Evolutionary conservation across 441 rosid species (phyloP).

Genomic region (Pelargonium fulgidum): DNA sequence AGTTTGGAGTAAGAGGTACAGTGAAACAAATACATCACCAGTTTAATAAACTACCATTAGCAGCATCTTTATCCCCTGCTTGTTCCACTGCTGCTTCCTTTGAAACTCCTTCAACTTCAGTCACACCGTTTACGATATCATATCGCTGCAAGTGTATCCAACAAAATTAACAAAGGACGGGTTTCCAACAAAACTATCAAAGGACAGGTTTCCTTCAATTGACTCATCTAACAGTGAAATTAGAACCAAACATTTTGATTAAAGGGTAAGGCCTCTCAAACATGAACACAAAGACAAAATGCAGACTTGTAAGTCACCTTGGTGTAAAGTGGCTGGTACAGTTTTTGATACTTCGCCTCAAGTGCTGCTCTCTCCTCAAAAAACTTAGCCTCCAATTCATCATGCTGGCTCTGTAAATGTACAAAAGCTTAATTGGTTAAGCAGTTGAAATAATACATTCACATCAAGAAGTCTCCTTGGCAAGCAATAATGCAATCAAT

Average conservation of each 20-base stretch:
- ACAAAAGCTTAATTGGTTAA: not conserved
- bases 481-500: not conserved
- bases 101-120: conserved; percentile 49
- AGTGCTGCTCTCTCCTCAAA: conserved; percentile 86
- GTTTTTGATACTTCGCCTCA: conserved; percentile 77
- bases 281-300: too few relatives aligned
- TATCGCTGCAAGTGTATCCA: conserved; percentile 49
- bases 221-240: too few relatives aligned
- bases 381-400: conserved; percentile 77
- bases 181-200: not conserved
- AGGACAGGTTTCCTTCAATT: too few relatives aligned
- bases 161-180: too few relatives aligned
- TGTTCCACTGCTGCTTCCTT: conserved; percentile 38
- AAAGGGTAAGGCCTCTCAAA: too few relatives aligned
- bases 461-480: not conserved
- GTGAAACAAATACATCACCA: not conserved
- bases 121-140: conserved; percentile 69
- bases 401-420: conserved; percentile 58
- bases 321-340: conserved; percentile 67
- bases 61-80: conserved; percentile 38
- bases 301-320: conserved; percentile 37
- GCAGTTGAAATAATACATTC: not conserved
- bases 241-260: too few relatives aligned
- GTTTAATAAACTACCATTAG: conserved; percentile 39
- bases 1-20: not conserved